Evolutionary conservation across 2,329 filamentous ascomycete genomes (phyloP).

Genomic region (Pyrenophora teres): DNA sequence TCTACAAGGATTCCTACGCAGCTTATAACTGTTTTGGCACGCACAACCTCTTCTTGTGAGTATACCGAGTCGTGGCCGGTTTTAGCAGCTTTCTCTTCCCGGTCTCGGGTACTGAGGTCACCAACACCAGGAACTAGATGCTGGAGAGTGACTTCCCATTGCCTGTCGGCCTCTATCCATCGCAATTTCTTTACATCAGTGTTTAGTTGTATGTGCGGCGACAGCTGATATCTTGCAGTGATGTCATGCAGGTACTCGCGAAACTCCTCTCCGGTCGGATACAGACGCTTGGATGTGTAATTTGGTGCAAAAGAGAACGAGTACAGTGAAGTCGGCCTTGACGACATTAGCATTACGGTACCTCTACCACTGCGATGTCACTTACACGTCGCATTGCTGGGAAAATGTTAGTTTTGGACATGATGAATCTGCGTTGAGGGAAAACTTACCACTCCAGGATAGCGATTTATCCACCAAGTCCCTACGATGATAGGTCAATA

Average conservation of each 20-base stretch:
- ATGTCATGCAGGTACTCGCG: neutral
- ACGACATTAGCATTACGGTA: neutral
- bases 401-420: neutral
- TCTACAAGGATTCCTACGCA: constrained; percentile 1
- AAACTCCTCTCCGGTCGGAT: neutral
- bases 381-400: constrained; percentile 1
- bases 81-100: neutral
- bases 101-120: neutral
- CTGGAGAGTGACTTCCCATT: constrained; percentile 1
- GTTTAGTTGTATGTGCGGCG: neutral
- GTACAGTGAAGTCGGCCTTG: neutral
- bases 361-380: neutral
- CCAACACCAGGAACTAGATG: neutral
- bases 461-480: neutral
- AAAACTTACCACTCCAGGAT: neutral
- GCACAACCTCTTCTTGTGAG: neutral
- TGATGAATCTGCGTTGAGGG: neutral
- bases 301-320: neutral
- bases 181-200: neutral
- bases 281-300: neutral
- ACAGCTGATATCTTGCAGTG: neutral
- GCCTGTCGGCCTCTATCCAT: neutral
- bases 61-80: neutral
- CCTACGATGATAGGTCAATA: neutral
- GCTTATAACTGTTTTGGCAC: neutral